Evolutionary conservation across 768 basidiomycete genomes (phyloP), one percentile per base, ranked within the genome.

Genomic region (Tricholoma furcatifolium): DNA sequence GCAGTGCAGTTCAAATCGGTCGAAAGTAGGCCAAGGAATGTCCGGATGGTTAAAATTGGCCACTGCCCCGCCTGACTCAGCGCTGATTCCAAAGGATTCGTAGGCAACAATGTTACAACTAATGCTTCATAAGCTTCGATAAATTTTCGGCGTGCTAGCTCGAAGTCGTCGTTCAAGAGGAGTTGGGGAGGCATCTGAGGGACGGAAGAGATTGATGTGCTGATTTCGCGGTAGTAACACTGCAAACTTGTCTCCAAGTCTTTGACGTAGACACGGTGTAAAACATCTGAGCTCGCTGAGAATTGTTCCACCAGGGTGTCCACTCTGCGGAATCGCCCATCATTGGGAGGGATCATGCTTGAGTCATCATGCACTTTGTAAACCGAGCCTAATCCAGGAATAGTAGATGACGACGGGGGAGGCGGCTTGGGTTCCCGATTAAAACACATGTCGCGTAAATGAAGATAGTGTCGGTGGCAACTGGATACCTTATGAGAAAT

Each of bases 11-110:
- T 64, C n/a, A n/a, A n/a, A 6, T 62, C 56, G 11, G 63, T 66
- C 8, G 68, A 63, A 39, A 77, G 61, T 6, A 39, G 56, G 15
- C 50, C 51, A n/a, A 77, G 60, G 15, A 78, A 62, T 2, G 59
- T 44, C 40, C 60, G 60, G 2, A 61, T 21, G 3, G 71, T 70
- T 15, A 72, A 46, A 4, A 68, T 65, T 12, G 76, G 77, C 75
- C 76, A 77, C 51, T 68, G 62, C 1, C 65, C 50, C 10, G 60
- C 43, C 62, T 55, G 62, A 50, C 1, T 14, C 53, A 53, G 56
- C 32, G 46, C 53, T 8, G n/a, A 38, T 43, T 48, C 51, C 7
- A 56, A 43, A 32, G n/a, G 27, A 21, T 9, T 46, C 32, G 15
- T 40, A n/a, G 59, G 53, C 2, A 20, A 54, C 44, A 60, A 31